phyloP scores from a whole-genome alignment of 306 rosid species.

The Cucumis melo region DNA sequence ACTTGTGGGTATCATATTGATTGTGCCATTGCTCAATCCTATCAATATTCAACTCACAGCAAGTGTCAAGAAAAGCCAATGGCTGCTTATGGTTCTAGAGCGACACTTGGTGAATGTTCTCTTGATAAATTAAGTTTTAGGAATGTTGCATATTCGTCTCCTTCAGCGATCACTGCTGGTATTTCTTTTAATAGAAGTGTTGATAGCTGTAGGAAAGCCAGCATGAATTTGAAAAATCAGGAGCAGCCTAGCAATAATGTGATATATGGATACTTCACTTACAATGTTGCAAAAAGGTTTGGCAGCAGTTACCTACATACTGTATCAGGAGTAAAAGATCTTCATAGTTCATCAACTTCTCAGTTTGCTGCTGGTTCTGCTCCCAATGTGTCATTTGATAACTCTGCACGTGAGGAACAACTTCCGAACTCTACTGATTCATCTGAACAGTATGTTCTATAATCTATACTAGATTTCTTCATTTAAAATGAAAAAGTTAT shows the following conservation, averaged over 20 bases:
- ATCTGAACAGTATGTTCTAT: slow-evolving; percentile 48
- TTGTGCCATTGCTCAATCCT: slow-evolving; percentile 25
- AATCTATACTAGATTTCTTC: slow-evolving; percentile 3
- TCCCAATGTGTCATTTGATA: slow-evolving; percentile 57
- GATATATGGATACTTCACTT: slow-evolving; percentile 52
- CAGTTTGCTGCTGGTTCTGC: slow-evolving; percentile 52
- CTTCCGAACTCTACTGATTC: slow-evolving; percentile 42
- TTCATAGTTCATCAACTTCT: slow-evolving; percentile 40
- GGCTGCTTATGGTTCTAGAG: slow-evolving; percentile 47
- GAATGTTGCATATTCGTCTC: slow-evolving; percentile 8
- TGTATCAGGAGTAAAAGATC: slow-evolving; percentile 40
- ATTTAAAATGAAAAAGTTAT: neutral
- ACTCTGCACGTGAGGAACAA: slow-evolving; percentile 53
- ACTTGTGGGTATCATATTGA: slow-evolving; percentile 57
- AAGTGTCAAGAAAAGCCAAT: slow-evolving; percentile 31
- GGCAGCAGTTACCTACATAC: slow-evolving; percentile 11
- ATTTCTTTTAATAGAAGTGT: slow-evolving; percentile 12
- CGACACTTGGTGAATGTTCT: slow-evolving; percentile 27
- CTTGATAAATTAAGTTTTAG: slow-evolving; percentile 20
- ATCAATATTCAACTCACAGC: slow-evolving; percentile 17
- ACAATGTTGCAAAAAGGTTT: slow-evolving; percentile 45
- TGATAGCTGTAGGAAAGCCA: slow-evolving; percentile 32
- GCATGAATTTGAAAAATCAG: slow-evolving; percentile 53
- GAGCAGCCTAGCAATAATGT: slow-evolving; percentile 35
- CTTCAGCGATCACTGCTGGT: slow-evolving; percentile 15